Evolutionary conservation across 345 rosid species (phyloP).

Genomic region (Psidium guajava): DNA sequence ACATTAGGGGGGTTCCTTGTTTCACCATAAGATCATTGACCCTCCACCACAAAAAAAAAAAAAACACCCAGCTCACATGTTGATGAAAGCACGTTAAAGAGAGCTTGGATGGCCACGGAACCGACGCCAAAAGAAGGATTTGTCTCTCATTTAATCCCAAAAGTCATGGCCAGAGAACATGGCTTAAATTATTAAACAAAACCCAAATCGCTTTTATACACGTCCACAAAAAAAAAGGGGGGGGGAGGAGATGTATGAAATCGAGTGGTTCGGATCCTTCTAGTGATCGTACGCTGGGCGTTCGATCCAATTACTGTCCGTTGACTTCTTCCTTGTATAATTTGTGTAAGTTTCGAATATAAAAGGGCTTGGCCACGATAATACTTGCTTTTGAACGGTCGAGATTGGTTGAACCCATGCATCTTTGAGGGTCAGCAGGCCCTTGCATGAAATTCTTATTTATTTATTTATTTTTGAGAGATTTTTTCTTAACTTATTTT

Average conservation of each 20-base stretch:
- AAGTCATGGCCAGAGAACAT: not conserved
- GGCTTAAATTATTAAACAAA: not conserved
- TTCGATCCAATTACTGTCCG: not conserved
- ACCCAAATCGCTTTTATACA: not conserved
- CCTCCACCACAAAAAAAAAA: not conserved
- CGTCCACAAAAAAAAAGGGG: not conserved
- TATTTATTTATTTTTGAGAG: too few relatives aligned
- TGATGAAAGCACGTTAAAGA: conserved; percentile 3
- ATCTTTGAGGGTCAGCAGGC: not conserved
- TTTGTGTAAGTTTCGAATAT: not conserved
- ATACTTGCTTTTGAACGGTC: not conserved
- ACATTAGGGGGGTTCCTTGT: not conserved
- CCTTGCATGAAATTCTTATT: not conserved
- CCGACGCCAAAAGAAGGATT: not conserved
- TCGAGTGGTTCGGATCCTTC: not conserved
- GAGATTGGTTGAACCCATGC: not conserved
- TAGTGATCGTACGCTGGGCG: not conserved
- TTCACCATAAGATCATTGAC: not conserved
- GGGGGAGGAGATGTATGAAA: not conserved
- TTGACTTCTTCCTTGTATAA: not conserved
- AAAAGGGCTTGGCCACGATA: not conserved
- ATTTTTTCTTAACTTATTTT: not conserved
- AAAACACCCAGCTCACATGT: not conserved
- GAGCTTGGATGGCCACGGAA: conserved; percentile 4
- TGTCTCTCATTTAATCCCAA: not conserved